Evolutionary conservation across 2,329 filamentous ascomycete species (phyloP).

Genomic region (Diaporthe velutina): DNA sequence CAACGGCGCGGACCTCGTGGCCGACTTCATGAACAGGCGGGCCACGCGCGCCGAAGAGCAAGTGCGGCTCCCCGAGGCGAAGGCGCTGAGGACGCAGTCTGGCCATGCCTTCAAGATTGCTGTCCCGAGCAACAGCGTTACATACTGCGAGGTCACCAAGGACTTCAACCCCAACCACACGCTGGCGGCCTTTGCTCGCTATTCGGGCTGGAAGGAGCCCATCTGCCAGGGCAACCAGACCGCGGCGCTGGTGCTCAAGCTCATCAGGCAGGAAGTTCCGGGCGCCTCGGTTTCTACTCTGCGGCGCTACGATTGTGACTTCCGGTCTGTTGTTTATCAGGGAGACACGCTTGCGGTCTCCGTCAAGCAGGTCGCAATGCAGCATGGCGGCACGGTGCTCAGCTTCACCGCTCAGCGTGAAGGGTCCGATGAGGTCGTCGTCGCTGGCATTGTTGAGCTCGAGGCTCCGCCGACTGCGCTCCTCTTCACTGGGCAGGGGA

Average conservation of each 20-base stretch:
- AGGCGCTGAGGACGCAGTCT: constrained; percentile 92
- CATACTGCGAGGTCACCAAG: constrained; percentile 94
- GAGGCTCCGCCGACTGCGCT: constrained; percentile 47
- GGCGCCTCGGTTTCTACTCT: background rate
- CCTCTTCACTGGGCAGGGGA: constrained; percentile 57
- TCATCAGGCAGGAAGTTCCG: constrained; percentile 68
- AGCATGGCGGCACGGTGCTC: background rate
- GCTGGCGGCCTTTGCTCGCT: constrained; percentile 95
- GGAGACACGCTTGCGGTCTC: background rate
- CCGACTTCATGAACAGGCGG: constrained; percentile 93
- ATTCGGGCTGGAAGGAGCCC: constrained; percentile 94
- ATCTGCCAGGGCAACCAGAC: constrained; percentile 99
- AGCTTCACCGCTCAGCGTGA: constrained; percentile 5
- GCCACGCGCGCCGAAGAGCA: constrained; percentile 95
- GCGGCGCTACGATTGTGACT: background rate
- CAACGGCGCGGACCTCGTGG: constrained; percentile 93
- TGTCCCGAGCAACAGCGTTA: constrained; percentile 86
- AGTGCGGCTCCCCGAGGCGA: constrained; percentile 95
- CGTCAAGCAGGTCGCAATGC: constrained; percentile 13
- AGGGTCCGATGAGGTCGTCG: constrained; percentile 1
- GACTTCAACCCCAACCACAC: constrained; percentile 99
- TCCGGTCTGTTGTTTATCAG: background rate
- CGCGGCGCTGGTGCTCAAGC: constrained; percentile 91
- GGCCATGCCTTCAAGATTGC: constrained; percentile 90
- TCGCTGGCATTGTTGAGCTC: background rate